A percentile compares a stretch with the other conserved stretches of the same genome.
phyloP scores from a whole-genome alignment of 352 stramenopile species.

The Phytopythium sindhum region DNA sequence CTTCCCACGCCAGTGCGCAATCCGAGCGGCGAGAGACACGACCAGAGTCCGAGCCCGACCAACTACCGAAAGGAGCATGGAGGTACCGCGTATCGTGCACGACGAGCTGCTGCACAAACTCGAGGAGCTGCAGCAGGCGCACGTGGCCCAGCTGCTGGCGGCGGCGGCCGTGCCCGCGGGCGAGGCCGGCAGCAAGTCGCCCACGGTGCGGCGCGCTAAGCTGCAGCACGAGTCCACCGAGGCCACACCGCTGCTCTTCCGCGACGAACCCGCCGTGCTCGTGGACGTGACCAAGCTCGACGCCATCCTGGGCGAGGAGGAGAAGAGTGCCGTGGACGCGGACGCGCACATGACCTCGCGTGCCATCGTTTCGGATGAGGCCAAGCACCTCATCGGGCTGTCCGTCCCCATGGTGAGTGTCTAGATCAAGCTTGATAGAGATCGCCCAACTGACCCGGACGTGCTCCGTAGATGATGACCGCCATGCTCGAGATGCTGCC shows the following conservation, averaged over 20 bases:
- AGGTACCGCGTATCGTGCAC: conserved; percentile 40
- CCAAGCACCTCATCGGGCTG: conserved; percentile 22
- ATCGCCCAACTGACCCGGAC: not conserved
- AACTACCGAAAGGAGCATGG: conserved; percentile 24
- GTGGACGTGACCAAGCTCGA: conserved; percentile 30
- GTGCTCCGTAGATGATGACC: conserved; percentile 29
- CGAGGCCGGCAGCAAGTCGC: conserved; percentile 5
- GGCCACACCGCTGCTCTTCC: conserved; percentile 23
- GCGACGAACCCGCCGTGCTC: conserved; percentile 6
- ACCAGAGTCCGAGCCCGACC: not conserved
- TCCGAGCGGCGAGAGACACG: conserved; percentile 2
- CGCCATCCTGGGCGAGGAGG: conserved; percentile 32
- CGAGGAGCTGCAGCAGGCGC: conserved; percentile 36
- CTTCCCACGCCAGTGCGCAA: conserved; percentile 2
- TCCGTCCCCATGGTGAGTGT: conserved; percentile 29
- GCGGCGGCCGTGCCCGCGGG: conserved; percentile 6
- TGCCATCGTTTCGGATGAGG: conserved; percentile 37
- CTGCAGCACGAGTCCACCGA: conserved; percentile 6
- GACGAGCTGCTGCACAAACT: conserved; percentile 50
- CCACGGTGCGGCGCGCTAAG: conserved; percentile 2
- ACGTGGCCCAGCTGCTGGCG: conserved; percentile 21
- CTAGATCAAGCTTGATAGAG: not conserved
- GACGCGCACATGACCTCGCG: conserved; percentile 23
- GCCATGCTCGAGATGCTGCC: conserved; percentile 49
- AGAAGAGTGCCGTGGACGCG: conserved; percentile 20